Conservation (phyloP, 192 early-diverging fungal species). For the Podila horticola region DNA sequence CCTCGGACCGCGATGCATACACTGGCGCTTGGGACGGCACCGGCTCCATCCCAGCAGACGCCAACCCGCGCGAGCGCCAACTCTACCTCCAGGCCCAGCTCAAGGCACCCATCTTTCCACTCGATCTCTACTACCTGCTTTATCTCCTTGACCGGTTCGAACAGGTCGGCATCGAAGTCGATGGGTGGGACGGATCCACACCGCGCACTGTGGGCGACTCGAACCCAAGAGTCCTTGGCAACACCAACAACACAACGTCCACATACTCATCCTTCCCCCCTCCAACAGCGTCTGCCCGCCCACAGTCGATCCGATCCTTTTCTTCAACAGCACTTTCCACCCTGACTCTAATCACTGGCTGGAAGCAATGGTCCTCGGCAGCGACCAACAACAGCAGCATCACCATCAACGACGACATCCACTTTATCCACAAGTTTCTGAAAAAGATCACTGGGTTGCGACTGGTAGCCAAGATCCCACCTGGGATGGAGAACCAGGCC, state of each 20-base stretch:
- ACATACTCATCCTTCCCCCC: slow-evolving; percentile 23
- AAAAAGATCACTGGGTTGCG: slow-evolving; percentile 52
- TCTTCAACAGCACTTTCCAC: slow-evolving; percentile 56
- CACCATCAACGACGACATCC: slow-evolving; percentile 58
- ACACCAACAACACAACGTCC: slow-evolving; percentile 1
- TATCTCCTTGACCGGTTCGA: slow-evolving; percentile 50
- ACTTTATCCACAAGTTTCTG: slow-evolving; percentile 59
- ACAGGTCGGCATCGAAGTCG: slow-evolving; percentile 41
- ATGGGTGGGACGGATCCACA: slow-evolving; percentile 31
- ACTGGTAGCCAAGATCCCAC: slow-evolving; percentile 45
- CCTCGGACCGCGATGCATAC: slow-evolving; percentile 14
- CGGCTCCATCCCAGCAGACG: slow-evolving; percentile 19
- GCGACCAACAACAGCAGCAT: slow-evolving; percentile 21
- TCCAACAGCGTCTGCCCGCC: neutral
- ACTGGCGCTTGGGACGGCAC: slow-evolving; percentile 34
- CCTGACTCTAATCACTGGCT: slow-evolving; percentile 52
- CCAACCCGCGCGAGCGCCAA: slow-evolving; percentile 16
- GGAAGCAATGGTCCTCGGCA: slow-evolving; percentile 56
- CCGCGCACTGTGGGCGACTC: slow-evolving; percentile 27
- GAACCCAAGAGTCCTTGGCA: slow-evolving; percentile 20
- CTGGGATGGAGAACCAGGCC: slow-evolving; percentile 22
- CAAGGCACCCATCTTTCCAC: slow-evolving; percentile 37
- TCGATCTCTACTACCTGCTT: slow-evolving; percentile 50
- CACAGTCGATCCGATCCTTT: slow-evolving; percentile 52
- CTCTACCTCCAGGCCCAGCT: slow-evolving; percentile 26